Base-by-base conservation (phyloP, 2,329 filamentous ascomycete genomes). In the Rutstroemia sydowiana region DNA sequence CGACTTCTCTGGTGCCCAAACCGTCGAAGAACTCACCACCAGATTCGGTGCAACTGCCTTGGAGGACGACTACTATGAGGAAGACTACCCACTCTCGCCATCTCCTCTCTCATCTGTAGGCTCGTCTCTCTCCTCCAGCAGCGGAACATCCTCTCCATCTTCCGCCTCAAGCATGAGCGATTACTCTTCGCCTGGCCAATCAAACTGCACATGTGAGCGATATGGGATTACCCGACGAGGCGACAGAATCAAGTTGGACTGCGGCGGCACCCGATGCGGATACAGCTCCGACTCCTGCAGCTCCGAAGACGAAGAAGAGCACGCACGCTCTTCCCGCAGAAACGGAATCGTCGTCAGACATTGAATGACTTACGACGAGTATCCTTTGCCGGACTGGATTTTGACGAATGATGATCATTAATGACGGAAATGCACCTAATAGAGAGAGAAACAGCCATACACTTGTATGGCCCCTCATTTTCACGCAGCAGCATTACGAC, bases 221-320 rank as follows among this genome's bases (percentile, higher is more conserved):
- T 96, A 93, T 75, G 92, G 91, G 63, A 95, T 97, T 76, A 96
- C 91, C 59, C 87, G 90, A 73, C 84, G 85, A 70, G 90, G 91
- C 67, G 87, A 95, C 71, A 85, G 91, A 65, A 87, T 97, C 79
- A 93, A 92, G 80, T 83, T 96, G 70, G 91, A 96, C 80, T 97
- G 92, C 67, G 90, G 90, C 63, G 92, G 92, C 62, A 76, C 83
- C 56, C 85, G 88, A 68, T 96, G 92, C 73, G 88, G 88, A 65
- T 93, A 87, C 73, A 80, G 79, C 55, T 79, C 76, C 57, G 79
- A 75, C 48, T 79, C 81, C 76, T 89, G 83, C 61, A 85, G 78
- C 62, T 84, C 84, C 61, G 72, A 64, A 39, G 83, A 85, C 57
- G 80, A 83, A 63, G 79, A 79, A 59, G 71, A 72, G 55, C 81